Evolutionary conservation across 2,329 filamentous ascomycete genomes (phyloP).

Genomic region (Chaetomiaceae sp.): DNA sequence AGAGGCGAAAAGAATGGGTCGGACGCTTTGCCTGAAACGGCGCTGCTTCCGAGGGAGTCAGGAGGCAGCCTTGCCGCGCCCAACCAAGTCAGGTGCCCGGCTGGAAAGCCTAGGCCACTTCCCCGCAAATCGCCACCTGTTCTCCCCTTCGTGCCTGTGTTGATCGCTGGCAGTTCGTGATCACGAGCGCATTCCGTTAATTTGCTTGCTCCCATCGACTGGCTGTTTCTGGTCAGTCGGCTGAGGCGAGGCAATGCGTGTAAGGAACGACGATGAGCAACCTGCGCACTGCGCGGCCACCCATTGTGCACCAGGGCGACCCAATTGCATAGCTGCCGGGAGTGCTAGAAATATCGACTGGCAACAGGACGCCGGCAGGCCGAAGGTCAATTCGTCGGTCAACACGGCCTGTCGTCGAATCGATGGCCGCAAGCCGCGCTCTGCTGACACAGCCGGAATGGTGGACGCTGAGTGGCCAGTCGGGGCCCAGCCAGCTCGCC

Average conservation of each 20-base stretch:
- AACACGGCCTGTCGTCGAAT: conserved; percentile 25
- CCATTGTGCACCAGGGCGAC: background rate
- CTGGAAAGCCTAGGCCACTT: conserved; percentile 25
- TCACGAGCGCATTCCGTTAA: conserved; percentile 20
- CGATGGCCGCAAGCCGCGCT: conserved; percentile 15
- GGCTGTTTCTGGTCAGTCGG: background rate
- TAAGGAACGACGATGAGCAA: background rate
- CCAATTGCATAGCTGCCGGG: conserved; percentile 14
- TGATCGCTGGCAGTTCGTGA: conserved; percentile 21
- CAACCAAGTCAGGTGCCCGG: conserved; percentile 25
- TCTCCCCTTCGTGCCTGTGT: conserved; percentile 11
- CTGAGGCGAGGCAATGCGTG: conserved; percentile 4
- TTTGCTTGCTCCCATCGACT: conserved; percentile 8
- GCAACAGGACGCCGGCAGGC: background rate
- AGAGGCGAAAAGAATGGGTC: background rate
- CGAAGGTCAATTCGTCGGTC: conserved; percentile 24
- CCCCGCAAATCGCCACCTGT: conserved; percentile 29
- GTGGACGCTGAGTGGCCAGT: conserved; percentile 21
- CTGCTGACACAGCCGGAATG: conserved; percentile 27
- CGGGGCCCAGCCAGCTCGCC: background rate
- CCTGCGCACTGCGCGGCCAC: background rate
- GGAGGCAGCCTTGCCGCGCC: conserved; percentile 25
- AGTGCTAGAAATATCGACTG: background rate
- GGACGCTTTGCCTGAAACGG: conserved; percentile 17
- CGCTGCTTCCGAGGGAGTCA: conserved; percentile 21